Base-by-base conservation (phyloP, 2,329 filamentous ascomycete species). In the Microsporum audouinii region DNA sequence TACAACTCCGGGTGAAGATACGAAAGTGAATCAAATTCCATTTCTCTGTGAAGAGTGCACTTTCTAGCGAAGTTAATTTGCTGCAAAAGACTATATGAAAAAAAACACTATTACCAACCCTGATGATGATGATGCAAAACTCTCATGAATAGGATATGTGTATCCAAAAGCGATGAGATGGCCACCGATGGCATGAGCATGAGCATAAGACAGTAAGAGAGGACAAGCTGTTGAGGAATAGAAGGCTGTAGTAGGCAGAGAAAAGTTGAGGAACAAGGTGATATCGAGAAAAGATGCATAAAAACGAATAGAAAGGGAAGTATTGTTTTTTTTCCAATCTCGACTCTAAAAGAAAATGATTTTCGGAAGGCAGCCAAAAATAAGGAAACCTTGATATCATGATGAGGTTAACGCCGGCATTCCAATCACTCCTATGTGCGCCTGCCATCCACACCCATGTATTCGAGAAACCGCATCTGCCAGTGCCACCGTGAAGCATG, bases 401-500 rank as follows among this genome's bases (percentile, higher is more conserved):
- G 34, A 41, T 27, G 27, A 57, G 17, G 17, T 23, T 36, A 57
- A 57, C 31, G 39, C 55, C 55, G 23, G 34, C 29, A 17, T 34
- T 29, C 55, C 55, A 23, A 57, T 29, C 55, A 39, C 39, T 38
- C 55, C 39, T 31, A 34, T 43, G n/a, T 57, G 55, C 55, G 39
- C 55, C 55, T n/a, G 36, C 55, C 34, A 43, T 43, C 55, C 55
- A n/a, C 51, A 55, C 17, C 51, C 51, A 10, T 43, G 29, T 57
- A 57, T 57, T 33, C 38, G 34, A 41, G 29, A 31, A 39, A 27
- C 55, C 34, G 39, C 10, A n/a, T n/a, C 14, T 57, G 34, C 10
- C 55, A 29, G 5, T 43, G 55, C 36, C 14, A 41, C 34, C 27
- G 10, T 12, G 17, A 27, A 41, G 17, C 36, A 36, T 8, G 17